phyloP scores from a whole-genome alignment of 225 moss, liverwort and hornwort genomes.

The Rhytidiadelphus loreus region DNA sequence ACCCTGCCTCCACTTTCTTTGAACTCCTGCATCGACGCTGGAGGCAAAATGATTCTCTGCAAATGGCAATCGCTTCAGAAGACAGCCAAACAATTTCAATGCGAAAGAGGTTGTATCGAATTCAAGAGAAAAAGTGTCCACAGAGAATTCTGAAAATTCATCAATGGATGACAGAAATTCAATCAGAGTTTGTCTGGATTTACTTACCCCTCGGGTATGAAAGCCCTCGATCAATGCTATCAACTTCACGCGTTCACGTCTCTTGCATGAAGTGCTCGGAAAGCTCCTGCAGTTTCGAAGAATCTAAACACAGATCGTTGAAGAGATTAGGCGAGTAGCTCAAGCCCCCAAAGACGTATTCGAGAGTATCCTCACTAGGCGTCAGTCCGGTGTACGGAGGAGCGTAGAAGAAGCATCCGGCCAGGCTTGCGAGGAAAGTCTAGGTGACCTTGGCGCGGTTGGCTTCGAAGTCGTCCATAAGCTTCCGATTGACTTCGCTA shows the following conservation, averaged over 20 bases:
- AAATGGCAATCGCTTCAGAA: neutral
- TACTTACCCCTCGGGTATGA: neutral
- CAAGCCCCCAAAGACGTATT: constrained; percentile 6
- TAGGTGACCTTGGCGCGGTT: neutral
- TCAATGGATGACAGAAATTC: neutral
- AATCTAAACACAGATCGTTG: neutral
- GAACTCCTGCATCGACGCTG: neutral
- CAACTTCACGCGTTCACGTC: neutral
- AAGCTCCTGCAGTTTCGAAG: neutral
- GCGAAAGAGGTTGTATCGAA: neutral
- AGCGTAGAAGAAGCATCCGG: constrained; percentile 18
- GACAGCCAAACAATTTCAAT: neutral
- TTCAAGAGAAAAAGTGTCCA: neutral
- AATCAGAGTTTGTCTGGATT: too few relatives aligned
- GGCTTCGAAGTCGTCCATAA: neutral
- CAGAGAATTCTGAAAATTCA: neutral
- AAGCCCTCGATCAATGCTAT: constrained; percentile 1
- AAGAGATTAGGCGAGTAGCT: neutral
- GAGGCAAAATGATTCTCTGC: neutral
- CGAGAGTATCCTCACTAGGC: neutral
- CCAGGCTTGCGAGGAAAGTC: constrained; percentile 1
- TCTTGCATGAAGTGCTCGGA: neutral
- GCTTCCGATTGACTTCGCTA: neutral
- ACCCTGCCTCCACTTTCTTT: neutral
- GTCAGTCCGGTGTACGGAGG: neutral